Evolutionary conservation across 1,284 basidiomycete genomes (phyloP), one percentile per base, ranked within the genome.

Genomic region (Heterobasidion irregulare): DNA sequence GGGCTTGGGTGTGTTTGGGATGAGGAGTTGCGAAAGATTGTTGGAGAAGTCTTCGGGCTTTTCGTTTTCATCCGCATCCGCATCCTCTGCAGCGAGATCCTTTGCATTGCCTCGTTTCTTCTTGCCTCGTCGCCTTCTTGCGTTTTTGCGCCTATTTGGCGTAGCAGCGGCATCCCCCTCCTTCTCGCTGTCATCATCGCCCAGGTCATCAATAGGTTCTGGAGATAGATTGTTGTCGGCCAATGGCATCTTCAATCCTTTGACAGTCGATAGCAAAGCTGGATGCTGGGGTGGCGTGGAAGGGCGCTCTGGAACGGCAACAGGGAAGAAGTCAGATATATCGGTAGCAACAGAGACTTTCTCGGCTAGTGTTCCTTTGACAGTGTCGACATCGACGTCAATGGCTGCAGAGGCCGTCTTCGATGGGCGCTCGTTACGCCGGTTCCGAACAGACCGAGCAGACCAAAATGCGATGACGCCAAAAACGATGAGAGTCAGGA

Each of bases 171-270:
- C 67, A 35, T 77, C 82, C 36, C 73, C 81, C 56, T 86, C 84
- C 53, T 74, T 78, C 51, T 83, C 85, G 53, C 77, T 82, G 3
- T 84, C 83, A 8, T 84, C 83, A 6, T 74, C 68, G 1, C 53
- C 75, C 7, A 72, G 71, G 18, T 65, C 66, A 58, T 72, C 74
- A 44, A 64, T 59, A 7, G 56, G 52, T 6, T 70, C 70, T 12
- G 50, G 12, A 10, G 46, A 41, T n/a, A 12, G 12, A 41, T 9
- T 48, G 7, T 16, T 32, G 18, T 19, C n/a, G 10, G n/a, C 5
- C 38, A 41, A 10, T 41, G 4, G 38, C 38, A 7, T 41, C n/a
- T 41, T 41, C 38, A n/a, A 12, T 7, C 3, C 8, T 41, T 7
- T 12, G 38, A n/a, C n/a, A 41, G 10, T 41, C 12, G 38, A 26